phyloP scores from a whole-genome alignment of 2,329 filamentous ascomycete genomes.

The Aspergillus terreus region DNA sequence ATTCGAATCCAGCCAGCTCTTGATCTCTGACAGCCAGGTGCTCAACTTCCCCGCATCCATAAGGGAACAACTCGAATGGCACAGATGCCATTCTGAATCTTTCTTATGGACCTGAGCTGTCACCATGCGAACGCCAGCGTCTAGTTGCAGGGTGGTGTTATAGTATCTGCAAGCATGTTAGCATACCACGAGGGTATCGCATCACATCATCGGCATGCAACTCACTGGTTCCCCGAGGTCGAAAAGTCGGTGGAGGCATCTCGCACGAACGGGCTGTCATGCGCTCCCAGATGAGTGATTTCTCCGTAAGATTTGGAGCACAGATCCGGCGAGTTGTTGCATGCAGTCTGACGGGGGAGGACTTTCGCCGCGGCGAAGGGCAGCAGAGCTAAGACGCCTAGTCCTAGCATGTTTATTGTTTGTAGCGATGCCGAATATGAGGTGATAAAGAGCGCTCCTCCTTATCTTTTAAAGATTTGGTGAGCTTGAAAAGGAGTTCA shows the following conservation, averaged over 20 bases:
- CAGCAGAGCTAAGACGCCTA: slow-evolving; percentile 27
- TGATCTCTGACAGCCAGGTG: slow-evolving; percentile 62
- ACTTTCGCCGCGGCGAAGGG: slow-evolving; percentile 26
- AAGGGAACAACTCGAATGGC: slow-evolving; percentile 64
- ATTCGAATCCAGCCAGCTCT: slow-evolving; percentile 65
- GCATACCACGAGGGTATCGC: not conserved
- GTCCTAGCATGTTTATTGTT: slow-evolving; percentile 25
- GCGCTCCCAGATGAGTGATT: slow-evolving; percentile 73
- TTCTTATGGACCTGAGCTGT: slow-evolving; percentile 67
- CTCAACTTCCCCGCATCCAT: slow-evolving; percentile 66
- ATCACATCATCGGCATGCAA: slow-evolving; percentile 1
- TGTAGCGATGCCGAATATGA: not conserved
- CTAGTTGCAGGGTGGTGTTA: slow-evolving; percentile 67
- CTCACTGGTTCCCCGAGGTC: slow-evolving; percentile 66
- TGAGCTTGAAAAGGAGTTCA: not conserved
- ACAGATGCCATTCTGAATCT: slow-evolving; percentile 60
- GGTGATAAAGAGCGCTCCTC: not conserved
- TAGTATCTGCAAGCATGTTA: slow-evolving; percentile 40
- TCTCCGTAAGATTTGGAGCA: slow-evolving; percentile 70
- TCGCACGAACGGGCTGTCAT: slow-evolving; percentile 69
- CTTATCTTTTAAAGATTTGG: not conserved
- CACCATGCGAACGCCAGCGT: slow-evolving; percentile 67
- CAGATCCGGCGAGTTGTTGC: slow-evolving; percentile 76
- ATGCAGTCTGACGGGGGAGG: slow-evolving; percentile 47
- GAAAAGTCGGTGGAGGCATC: slow-evolving; percentile 60